These are phyloP conservation scores for Ilex asprella DNA, from an alignment of 257 asterid species.

Conservation along the genomic window DNA sequence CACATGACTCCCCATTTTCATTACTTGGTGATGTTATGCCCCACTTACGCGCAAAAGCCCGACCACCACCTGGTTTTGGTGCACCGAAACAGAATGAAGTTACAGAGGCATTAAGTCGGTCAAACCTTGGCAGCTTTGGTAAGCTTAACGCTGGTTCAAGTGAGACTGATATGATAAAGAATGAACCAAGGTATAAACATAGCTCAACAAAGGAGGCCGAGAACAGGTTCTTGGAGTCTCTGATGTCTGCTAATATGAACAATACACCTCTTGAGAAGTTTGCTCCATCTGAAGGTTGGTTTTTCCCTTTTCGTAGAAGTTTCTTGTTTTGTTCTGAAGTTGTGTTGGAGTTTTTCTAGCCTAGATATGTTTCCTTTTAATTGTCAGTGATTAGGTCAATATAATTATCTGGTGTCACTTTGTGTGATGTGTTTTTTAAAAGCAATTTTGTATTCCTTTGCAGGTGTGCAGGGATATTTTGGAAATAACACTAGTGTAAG, in stretches of 20 bases:
- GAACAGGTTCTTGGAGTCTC: constrained; percentile 76
- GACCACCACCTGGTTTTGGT: constrained; percentile 97
- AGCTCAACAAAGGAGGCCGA: constrained; percentile 62
- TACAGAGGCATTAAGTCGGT: constrained; percentile 43
- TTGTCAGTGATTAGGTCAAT: constrained; percentile 73
- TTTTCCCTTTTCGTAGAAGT: constrained; percentile 10
- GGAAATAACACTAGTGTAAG: constrained; percentile 5
- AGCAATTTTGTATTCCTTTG: background rate
- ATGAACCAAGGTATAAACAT: constrained; percentile 47
- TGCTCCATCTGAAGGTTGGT: constrained; percentile 69
- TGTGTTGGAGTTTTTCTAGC: constrained; percentile 55
- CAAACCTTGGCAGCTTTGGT: constrained; percentile 36
- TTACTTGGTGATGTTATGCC: constrained; percentile 97
- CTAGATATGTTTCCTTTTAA: constrained; percentile 61
- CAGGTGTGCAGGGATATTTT: constrained; percentile 22
- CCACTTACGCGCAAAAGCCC: constrained; percentile 84
- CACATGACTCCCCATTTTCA: constrained; percentile 61
- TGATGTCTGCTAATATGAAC: constrained; percentile 66
- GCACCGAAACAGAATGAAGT: constrained; percentile 62
- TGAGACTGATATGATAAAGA: constrained; percentile 47
- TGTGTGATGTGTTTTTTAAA: constrained; percentile 5
- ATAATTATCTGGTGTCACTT: constrained; percentile 53
- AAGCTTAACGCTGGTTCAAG: constrained; percentile 38
- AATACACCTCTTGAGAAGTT: constrained; percentile 46
- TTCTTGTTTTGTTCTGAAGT: constrained; percentile 40